These are phyloP conservation scores for Oropetium thomaeum DNA, from an alignment of 176 grass and related monocot species.

Conservation along the genomic window DNA sequence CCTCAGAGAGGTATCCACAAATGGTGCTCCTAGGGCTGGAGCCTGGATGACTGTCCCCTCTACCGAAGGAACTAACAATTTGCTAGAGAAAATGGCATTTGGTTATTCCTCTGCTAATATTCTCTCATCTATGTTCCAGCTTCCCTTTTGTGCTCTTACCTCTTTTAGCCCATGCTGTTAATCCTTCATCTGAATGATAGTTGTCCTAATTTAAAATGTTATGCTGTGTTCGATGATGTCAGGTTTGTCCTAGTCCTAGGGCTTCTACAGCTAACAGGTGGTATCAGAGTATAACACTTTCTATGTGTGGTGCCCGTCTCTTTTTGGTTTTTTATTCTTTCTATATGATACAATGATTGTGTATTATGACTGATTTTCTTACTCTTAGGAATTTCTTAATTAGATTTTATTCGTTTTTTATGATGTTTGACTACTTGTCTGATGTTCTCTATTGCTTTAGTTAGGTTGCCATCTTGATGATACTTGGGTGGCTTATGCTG, in stretches of 20 bases:
- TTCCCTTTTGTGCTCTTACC: neutral
- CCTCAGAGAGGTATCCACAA: neutral
- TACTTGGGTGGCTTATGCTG: constrained; percentile 84
- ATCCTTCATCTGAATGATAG: neutral
- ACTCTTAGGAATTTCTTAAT: neutral
- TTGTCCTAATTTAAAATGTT: neutral
- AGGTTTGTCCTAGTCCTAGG: neutral
- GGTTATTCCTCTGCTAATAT: neutral
- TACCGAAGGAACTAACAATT: neutral
- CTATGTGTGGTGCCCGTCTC: constrained; percentile 1
- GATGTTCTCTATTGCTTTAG: constrained; percentile 46
- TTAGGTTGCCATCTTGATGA: constrained; percentile 97
- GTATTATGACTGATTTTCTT: constrained; percentile 19
- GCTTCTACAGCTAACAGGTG: neutral
- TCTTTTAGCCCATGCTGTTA: neutral
- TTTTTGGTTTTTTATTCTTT: neutral
- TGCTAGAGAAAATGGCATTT: neutral
- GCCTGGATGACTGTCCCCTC: neutral
- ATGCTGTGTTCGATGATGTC: neutral
- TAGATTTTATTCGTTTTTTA: neutral
- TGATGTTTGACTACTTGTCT: constrained; percentile 25
- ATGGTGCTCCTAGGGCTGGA: neutral
- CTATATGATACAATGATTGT: constrained; percentile 2
- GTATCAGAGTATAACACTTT: neutral
- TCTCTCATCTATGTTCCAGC: neutral